Base-by-base conservation (phyloP, 2,329 filamentous ascomycete species). In the Curvularia verruculosa region DNA sequence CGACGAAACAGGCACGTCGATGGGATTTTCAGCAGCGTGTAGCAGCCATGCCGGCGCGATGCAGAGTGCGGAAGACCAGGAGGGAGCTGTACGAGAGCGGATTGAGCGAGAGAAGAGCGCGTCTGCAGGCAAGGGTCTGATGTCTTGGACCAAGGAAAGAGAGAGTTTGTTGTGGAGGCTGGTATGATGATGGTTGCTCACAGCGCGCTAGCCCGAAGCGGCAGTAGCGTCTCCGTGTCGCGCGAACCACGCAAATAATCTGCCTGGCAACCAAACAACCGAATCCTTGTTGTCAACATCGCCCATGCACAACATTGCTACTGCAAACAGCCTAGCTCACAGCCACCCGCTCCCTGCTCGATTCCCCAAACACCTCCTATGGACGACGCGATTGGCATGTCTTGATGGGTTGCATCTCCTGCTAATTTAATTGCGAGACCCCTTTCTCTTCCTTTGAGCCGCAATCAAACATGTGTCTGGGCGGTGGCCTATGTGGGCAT, bases 91-190 rank as follows among this genome's bases (percentile, higher is more conserved):
- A 50, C 49, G 54, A 51, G 60, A 57, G 51, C 56, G 64, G 66
- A 73, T 68, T 67, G 68, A 71, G 60, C 58, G 63, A 73, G 56
- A 49, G 71, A 65, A 52, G 56, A 58, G 61, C 66, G 65, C 61
- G 66, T 66, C 40, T 58, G 51, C 60, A 61, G 63, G 62, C 60
- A 60, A 60, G 52, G 56, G 60, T 65, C 53, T 63, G 57, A 52
- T 49, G 60, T 61, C 62, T 58, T 67, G 60, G 60, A 60, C 55
- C 62, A 56, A 49, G 64, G 54, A 56, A 57, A 58, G 53, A 58
- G 49, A 58, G 58, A 59, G 58, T 73, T 68, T 71, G 67, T 67
- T 70, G 67, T 68, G 70, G 68, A 69, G 69, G 69, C 60, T 63
- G 63, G 64, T 59, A 63, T 61, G 56, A 58, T 60, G 56, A 54